Percentiles rank a stretch among this genome's conserved stretches.
phyloP scores from a whole-genome alignment of 176 grass and related monocot species.

The Aegilops sharonensis region DNA sequence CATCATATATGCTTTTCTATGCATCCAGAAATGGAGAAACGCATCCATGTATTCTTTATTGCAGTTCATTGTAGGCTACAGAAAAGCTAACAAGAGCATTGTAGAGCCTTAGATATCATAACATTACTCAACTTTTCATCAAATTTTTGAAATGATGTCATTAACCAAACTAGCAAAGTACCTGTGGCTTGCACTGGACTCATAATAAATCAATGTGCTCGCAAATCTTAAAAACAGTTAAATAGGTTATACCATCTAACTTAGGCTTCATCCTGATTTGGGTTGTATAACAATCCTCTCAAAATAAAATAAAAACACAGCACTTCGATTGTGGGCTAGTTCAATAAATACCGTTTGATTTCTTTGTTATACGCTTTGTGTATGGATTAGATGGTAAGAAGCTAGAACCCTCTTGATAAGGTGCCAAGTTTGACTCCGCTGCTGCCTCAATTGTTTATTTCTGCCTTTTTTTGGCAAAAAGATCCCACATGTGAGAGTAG shows the following conservation, averaged over 20 bases:
- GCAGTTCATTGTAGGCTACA: conserved; percentile 1
- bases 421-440: background rate
- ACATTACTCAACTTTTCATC: background rate
- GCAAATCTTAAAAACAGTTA: background rate
- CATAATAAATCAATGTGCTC: background rate
- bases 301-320: background rate
- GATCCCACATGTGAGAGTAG: background rate
- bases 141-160: background rate
- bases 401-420: background rate
- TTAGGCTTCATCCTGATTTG: background rate
- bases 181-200: background rate
- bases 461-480: background rate
- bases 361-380: background rate
- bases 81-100: background rate
- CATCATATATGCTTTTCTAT: background rate
- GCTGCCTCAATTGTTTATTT: background rate
- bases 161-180: background rate
- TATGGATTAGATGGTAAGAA: background rate
- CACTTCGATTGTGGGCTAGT: background rate
- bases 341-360: background rate
- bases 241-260: background rate
- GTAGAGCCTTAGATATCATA: background rate
- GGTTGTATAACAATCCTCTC: background rate
- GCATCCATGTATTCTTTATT: background rate
- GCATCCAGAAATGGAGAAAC: background rate